These are phyloP conservation scores for Globisporangium cederbergense DNA, from an alignment of 352 stramenopile species.

Conservation along the genomic window DNA sequence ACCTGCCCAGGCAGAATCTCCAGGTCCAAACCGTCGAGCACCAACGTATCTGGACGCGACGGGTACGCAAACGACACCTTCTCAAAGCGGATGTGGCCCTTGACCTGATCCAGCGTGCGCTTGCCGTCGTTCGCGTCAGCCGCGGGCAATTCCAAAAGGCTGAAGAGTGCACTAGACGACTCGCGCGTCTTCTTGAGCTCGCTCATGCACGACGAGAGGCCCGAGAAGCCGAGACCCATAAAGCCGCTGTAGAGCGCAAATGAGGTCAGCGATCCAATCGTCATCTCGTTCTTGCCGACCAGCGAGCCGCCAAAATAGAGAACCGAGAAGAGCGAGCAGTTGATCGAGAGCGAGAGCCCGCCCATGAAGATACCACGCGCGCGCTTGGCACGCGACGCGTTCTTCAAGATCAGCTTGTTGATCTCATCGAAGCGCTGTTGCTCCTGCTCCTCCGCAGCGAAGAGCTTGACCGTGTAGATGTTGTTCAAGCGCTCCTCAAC, in stretches of 20 bases:
- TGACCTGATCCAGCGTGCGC: slow-evolving; percentile 39
- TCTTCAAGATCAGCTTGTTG: slow-evolving; percentile 62
- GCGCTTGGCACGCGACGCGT: slow-evolving; percentile 64
- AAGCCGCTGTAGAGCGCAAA: slow-evolving; percentile 91
- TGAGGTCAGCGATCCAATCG: slow-evolving; percentile 86
- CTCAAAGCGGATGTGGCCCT: slow-evolving; percentile 71
- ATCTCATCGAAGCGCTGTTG: slow-evolving; percentile 59
- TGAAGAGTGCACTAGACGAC: slow-evolving; percentile 69
- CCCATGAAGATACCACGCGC: slow-evolving; percentile 90
- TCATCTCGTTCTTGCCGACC: slow-evolving; percentile 81
- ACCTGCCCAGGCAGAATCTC: slow-evolving; percentile 78
- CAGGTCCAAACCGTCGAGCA: slow-evolving; percentile 63
- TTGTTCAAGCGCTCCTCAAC: slow-evolving; percentile 88
- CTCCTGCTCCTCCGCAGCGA: slow-evolving; percentile 76
- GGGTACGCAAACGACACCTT: slow-evolving; percentile 85
- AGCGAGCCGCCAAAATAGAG: slow-evolving; percentile 89
- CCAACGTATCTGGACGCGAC: slow-evolving; percentile 61
- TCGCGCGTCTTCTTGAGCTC: slow-evolving; percentile 75
- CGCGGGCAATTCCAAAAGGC: slow-evolving; percentile 48
- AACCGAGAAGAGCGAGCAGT: slow-evolving; percentile 89
- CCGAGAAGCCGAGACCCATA: slow-evolving; percentile 88
- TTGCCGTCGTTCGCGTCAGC: slow-evolving; percentile 32
- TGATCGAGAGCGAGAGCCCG: slow-evolving; percentile 82
- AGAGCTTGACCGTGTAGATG: slow-evolving; percentile 89
- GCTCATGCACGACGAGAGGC: slow-evolving; percentile 78